Evolutionary conservation across 2,329 filamentous ascomycete species (phyloP), one percentile per base, ranked within the genome.

Genomic region (Colletotrichum orchidophilum): DNA sequence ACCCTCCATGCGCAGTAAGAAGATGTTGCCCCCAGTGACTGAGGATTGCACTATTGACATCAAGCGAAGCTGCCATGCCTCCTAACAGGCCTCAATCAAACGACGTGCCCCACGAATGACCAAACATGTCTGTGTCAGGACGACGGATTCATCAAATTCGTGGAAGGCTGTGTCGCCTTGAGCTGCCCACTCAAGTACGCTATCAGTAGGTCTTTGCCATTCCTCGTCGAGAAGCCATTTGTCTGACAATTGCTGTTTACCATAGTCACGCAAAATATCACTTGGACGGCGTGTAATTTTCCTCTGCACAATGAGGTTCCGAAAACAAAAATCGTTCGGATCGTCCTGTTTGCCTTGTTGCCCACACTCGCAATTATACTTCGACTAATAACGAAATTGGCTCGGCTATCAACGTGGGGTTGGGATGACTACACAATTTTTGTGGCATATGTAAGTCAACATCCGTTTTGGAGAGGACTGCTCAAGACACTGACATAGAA

Each of bases 51-150:
- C 2, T 7, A 3, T n/a, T 71, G 12, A 71, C 58, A 2, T 21
- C 12, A 15, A 7, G 1, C n/a, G 2, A 71, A 71, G 68, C 35
- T 68, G 3, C 68, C 68, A 5, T 71, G 68, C 11, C 27, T 71
- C 26, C n/a, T 46, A 2, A 6, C 21, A 24, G 58, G 52, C 12
- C 26, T 71, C 2, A 63, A 63, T 2, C 68, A 55, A 39, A 59
- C 68, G 9, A n/a, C 4, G 2, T 71, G 68, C 24, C 46, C 42
- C 7, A 21, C 53, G 5, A 53, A 50, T 12, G 26, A 71, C 4
- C 64, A 71, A 15, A 33, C 12, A 53, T 71, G 68, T 31, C 21
- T 71, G n/a, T 71, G 68, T 18, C 52, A 46, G 26, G 58, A 68
- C 13, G 42, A 39, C 2, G 42, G 8, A 1, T 71, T 59, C 6